A percentile compares a stretch with the other conserved stretches of the same genome.
These are phyloP conservation scores for Acacia pycnantha DNA, from an alignment of 331 rosid species.

Conservation along the genomic window DNA sequence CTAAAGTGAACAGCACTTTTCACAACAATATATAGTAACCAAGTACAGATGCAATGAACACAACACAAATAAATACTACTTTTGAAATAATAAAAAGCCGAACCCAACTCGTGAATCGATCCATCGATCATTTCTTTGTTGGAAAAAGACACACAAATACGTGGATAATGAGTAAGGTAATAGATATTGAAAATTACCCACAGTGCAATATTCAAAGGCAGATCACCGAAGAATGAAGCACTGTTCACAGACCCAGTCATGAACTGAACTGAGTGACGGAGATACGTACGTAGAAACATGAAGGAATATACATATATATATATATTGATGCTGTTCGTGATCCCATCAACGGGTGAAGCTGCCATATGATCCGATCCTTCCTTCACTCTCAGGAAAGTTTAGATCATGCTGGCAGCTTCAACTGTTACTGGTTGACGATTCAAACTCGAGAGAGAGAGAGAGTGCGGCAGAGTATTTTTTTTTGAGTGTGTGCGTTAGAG, in stretches of 20 bases:
- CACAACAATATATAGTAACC: neutral
- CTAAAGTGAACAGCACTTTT: neutral
- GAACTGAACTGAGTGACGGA: neutral
- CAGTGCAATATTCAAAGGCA: neutral
- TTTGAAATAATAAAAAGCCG: neutral
- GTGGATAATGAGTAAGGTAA: neutral
- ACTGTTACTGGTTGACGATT: conserved; percentile 63
- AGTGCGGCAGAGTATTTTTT: neutral
- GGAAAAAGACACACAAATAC: neutral
- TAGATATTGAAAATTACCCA: neutral
- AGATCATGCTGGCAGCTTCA: conserved; percentile 99
- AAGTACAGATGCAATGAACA: conserved; percentile 8
- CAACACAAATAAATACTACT: neutral
- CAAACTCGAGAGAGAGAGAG: neutral
- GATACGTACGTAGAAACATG: neutral
- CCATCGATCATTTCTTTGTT: neutral
- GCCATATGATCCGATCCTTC: conserved; percentile 81
- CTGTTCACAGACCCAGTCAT: neutral
- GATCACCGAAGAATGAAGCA: neutral
- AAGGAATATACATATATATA: neutral
- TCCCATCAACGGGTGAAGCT: conserved; percentile 74
- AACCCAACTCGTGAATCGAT: neutral
- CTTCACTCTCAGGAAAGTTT: conserved; percentile 48
- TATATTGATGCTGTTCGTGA: conserved; percentile 37
- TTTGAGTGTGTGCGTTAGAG: neutral